Conservation (phyloP, 192 early-diverging fungal genomes). For the Mortierella antarctica region DNA sequence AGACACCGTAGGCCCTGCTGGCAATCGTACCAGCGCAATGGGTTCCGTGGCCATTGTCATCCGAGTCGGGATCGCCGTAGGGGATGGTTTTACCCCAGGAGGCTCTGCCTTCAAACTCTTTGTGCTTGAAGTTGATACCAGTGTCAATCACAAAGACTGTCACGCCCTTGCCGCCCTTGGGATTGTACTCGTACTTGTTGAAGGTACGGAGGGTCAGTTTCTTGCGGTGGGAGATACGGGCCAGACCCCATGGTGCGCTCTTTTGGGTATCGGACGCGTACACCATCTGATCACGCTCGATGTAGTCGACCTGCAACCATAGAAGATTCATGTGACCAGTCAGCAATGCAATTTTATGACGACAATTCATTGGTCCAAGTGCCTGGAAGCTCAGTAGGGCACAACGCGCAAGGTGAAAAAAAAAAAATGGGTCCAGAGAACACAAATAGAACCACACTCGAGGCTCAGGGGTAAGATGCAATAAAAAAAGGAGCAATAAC, state of each 20-base stretch:
- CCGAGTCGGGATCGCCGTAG: constrained; percentile 66
- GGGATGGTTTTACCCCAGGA: constrained; percentile 84
- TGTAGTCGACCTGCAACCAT: constrained; percentile 72
- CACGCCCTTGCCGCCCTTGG: constrained; percentile 80
- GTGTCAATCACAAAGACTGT: constrained; percentile 98
- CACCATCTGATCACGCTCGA: constrained; percentile 86
- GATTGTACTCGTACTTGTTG: constrained; percentile 79
- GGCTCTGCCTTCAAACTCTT: constrained; percentile 94
- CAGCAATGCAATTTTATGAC: not conserved
- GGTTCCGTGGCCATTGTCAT: constrained; percentile 87
- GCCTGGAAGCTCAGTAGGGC: not conserved
- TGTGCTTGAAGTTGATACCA: constrained; percentile 84
- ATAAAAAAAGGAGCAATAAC: constrained; percentile 3
- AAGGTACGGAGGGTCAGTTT: constrained; percentile 66
- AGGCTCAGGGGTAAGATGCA: not conserved
- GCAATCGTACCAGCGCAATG: constrained; percentile 93
- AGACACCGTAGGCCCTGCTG: constrained; percentile 85
- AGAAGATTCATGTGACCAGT: not conserved
- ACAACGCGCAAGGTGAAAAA: not conserved
- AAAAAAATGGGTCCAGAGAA: not conserved
- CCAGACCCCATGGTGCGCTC: constrained; percentile 88
- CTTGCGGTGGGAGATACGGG: constrained; percentile 84
- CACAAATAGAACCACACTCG: not conserved
- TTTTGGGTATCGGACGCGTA: constrained; percentile 73
- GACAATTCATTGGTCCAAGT: not conserved